Evolutionary conservation across 1,284 basidiomycete species (phyloP).

Genomic region (Flammula alnicola): DNA sequence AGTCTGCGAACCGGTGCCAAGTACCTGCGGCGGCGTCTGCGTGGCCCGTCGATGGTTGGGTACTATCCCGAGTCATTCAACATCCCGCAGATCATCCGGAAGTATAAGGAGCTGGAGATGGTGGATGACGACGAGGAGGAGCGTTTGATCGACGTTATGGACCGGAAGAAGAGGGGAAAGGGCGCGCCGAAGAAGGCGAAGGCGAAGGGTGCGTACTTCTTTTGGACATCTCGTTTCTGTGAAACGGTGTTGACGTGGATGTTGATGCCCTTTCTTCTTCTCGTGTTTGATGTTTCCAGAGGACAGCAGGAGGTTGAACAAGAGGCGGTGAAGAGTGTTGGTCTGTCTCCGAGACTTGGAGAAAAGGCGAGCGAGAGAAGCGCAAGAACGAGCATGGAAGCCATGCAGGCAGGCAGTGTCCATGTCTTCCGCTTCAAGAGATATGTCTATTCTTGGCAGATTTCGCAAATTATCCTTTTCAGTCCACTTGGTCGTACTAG

Average conservation of each 20-base stretch:
- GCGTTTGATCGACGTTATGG: no score
- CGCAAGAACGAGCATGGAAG: no score
- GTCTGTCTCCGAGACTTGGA: background rate
- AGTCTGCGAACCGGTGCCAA: constrained; percentile 17
- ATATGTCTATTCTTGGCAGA: background rate
- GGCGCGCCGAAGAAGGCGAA: background rate
- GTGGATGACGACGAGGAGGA: no score
- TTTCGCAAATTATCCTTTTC: background rate
- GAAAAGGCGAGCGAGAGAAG: background rate
- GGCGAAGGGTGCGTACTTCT: background rate
- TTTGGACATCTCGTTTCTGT: background rate
- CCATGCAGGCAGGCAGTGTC: background rate
- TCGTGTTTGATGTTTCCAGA: background rate
- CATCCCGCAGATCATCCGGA: no score
- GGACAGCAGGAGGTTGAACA: no score
- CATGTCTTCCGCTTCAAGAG: background rate
- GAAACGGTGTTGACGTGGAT: background rate
- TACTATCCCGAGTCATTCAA: constrained; percentile 7
- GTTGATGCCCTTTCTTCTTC: background rate
- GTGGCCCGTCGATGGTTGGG: constrained; percentile 17
- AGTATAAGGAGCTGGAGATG: no score
- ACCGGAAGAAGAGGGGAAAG: background rate
- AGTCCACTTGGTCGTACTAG: no score
- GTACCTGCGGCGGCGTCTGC: constrained; percentile 16
- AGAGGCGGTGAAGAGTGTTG: background rate